Base-by-base conservation (phyloP, 2,329 filamentous ascomycete species). In the Sporothrix pseudoabietina region DNA sequence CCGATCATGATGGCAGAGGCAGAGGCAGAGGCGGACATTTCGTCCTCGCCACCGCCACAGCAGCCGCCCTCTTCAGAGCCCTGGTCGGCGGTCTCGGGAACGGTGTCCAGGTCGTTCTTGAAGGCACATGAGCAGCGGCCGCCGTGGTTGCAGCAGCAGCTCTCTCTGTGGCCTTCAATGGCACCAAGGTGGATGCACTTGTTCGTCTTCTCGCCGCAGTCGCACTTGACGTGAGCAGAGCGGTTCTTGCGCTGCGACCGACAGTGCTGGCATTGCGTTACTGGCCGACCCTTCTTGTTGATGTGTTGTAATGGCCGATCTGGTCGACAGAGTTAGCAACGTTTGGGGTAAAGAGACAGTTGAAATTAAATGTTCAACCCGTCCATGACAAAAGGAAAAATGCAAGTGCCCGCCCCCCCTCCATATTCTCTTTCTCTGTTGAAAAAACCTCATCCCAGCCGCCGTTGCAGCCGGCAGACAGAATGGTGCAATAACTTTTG, bases 251-350 rank as follows among this genome's bases (percentile, higher is more conserved):
- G 94, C 87, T 97, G 92, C 77, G 92, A 90, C 82, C 96, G 95
- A 85, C 96, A 99, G 85, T 99, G 96, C 78, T 94, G 89, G 84
- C 96, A 99, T 90, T 99, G 96, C 79, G 96, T 97, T 78, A 98
- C 94, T 75, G 96, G 96, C 76, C 95, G 92, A 80, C 95, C 95
- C 86, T 98, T 98, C 83, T 97, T 97, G 83, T 97, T 97, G 85
- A 98, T 97, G 82, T 97, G 94, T 80, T 93, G 92, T 77, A 98
- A 88, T 77, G 93, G 93, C 78, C 95, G 93, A 83, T 98, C 96
- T 97, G 79, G 44, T 10, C 35, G 47, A 57, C 8, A 4, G 30
- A 68, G 71, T 63, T 41, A 75, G 69, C 49, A 52, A 14, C 30
- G 54, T 72, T 54, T 49, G 63, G 16, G 22, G 30, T 26, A 14